A percentile compares a stretch with the other conserved stretches of the same genome.
Evolutionary conservation across 1,284 basidiomycete species (phyloP).

Genomic region (Ceratobasidium sp.): DNA sequence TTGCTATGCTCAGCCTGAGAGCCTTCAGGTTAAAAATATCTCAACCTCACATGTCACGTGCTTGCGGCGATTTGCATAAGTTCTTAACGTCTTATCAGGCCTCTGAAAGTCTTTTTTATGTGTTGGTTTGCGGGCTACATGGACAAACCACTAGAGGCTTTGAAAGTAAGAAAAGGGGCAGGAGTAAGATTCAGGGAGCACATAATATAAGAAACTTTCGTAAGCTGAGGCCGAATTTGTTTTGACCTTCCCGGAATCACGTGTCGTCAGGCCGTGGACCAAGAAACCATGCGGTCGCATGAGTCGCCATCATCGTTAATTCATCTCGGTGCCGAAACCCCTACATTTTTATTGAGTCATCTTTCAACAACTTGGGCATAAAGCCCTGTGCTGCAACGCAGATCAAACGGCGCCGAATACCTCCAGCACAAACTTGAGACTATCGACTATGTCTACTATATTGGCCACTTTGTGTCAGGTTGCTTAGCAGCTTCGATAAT

Average conservation of each 20-base stretch:
- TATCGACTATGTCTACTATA: neutral
- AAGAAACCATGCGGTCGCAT: neutral
- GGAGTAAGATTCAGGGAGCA: too few species aligned
- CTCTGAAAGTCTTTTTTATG: too few species aligned
- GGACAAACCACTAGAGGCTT: too few species aligned
- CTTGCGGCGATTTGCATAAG: too few species aligned
- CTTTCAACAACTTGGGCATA: neutral
- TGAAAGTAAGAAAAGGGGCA: too few species aligned
- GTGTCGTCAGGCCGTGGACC: neutral
- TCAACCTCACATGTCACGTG: too few species aligned
- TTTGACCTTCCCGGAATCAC: neutral
- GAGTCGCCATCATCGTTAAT: neutral
- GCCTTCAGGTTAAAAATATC: too few species aligned
- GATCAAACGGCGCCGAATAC: neutral
- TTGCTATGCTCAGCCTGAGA: too few species aligned
- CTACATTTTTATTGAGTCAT: neutral
- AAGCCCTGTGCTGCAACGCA: neutral
- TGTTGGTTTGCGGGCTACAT: too few species aligned
- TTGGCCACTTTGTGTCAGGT: neutral
- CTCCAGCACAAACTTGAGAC: neutral
- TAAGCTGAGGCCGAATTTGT: too few species aligned
- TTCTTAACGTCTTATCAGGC: too few species aligned
- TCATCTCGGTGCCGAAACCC: neutral
- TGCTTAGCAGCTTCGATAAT: neutral
- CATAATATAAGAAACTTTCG: too few species aligned